These are phyloP conservation scores for Didymella sp. DNA, from an alignment of 2,329 filamentous ascomycete genomes.

Conservation along the genomic window DNA sequence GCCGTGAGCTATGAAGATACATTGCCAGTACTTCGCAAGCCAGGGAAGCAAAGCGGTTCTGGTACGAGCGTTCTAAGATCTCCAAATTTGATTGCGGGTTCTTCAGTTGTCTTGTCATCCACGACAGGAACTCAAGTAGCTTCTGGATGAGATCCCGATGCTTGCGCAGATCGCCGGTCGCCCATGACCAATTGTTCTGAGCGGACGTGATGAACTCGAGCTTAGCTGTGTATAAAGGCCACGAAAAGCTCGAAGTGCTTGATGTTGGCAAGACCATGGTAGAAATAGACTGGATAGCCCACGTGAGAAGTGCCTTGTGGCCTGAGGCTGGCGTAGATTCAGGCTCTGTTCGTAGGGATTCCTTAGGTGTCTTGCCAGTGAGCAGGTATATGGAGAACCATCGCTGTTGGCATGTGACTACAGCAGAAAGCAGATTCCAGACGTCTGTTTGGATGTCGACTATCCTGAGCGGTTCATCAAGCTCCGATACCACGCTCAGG, in stretches of 20 bases:
- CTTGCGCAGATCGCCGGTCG: slow-evolving; percentile 78
- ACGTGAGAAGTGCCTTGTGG: slow-evolving; percentile 72
- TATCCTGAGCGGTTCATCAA: slow-evolving; percentile 78
- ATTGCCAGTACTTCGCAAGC: slow-evolving; percentile 89
- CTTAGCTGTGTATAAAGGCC: slow-evolving; percentile 70
- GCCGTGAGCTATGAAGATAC: slow-evolving; percentile 84
- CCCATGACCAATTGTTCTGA: slow-evolving; percentile 96
- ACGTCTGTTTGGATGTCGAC: slow-evolving; percentile 69
- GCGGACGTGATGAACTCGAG: slow-evolving; percentile 87
- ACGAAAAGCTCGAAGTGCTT: slow-evolving; percentile 38
- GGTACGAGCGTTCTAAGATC: slow-evolving; percentile 42
- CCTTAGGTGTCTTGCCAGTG: slow-evolving; percentile 83
- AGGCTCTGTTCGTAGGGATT: slow-evolving; percentile 68
- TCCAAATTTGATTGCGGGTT: slow-evolving; percentile 34
- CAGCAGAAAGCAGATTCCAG: slow-evolving; percentile 85
- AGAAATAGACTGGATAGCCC: slow-evolving; percentile 74
- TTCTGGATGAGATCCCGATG: slow-evolving; percentile 76
- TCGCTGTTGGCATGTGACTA: slow-evolving; percentile 89
- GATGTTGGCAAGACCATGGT: slow-evolving; percentile 69
- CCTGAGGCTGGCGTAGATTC: slow-evolving; percentile 49
- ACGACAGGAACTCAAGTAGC: slow-evolving; percentile 72
- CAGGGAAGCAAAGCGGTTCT: slow-evolving; percentile 72
- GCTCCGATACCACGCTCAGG: slow-evolving; percentile 74
- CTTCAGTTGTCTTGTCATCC: slow-evolving; percentile 39
- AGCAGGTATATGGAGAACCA: slow-evolving; percentile 95